Evolutionary conservation across 495 filamentous ascomycete genomes (phyloP).

Genomic region (Opeltia flavorubescens): DNA sequence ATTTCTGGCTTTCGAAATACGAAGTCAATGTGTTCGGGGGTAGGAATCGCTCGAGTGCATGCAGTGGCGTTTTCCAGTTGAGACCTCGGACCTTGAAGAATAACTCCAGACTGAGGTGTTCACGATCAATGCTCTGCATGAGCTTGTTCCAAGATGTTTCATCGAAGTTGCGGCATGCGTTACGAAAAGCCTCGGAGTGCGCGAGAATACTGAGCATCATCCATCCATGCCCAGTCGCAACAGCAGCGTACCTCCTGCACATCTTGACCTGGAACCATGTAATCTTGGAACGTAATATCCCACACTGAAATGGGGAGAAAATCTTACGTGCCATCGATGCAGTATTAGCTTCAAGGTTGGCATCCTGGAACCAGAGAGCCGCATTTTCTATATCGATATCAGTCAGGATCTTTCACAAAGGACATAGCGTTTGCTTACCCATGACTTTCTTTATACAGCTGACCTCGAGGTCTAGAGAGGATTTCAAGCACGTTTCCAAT

Average conservation of each 20-base stretch:
- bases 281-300: too few relatives aligned
- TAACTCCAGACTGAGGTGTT: constrained; percentile 19
- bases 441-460: neutral
- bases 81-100: constrained; percentile 20
- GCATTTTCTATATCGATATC: neutral
- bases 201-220: constrained; percentile 23
- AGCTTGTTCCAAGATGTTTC: constrained; percentile 14
- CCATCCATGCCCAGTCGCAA: constrained; percentile 17
- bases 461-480: too few relatives aligned
- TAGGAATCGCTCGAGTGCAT: constrained; percentile 1
- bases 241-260: neutral
- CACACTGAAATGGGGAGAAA: too few relatives aligned
- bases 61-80: constrained; percentile 19
- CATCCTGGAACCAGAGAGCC: too few relatives aligned
- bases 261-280: neutral
- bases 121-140: constrained; percentile 7
- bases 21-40: neutral
- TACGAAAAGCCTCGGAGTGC: constrained; percentile 21
- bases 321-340: too few relatives aligned
- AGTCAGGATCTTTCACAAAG: neutral
- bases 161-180: constrained; percentile 2
- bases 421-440: neutral
- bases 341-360: too few relatives aligned
- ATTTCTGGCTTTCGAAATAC: neutral
- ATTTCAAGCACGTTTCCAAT: too few relatives aligned